phyloP scores from a whole-genome alignment of 768 basidiomycete genomes.

The Leccinum rimulosum region DNA sequence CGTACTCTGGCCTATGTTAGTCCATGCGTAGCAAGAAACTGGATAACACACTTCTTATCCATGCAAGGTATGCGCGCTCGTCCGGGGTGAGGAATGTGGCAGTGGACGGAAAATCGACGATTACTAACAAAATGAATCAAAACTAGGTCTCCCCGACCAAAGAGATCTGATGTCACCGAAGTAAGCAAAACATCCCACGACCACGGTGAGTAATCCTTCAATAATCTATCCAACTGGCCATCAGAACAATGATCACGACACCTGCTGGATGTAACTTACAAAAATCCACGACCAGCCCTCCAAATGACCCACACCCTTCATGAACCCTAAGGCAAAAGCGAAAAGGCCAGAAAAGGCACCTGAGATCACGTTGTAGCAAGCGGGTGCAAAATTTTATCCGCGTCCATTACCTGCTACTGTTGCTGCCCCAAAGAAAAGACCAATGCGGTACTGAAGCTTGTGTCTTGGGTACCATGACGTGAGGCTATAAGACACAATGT shows the following conservation, averaged over 20 bases:
- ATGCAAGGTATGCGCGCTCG: slow-evolving; percentile 17
- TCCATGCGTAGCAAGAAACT: slow-evolving; percentile 42
- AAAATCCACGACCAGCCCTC: slow-evolving; percentile 72
- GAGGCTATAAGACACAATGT: slow-evolving; percentile 35
- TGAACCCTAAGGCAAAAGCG: slow-evolving; percentile 53
- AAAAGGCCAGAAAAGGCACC: slow-evolving; percentile 59
- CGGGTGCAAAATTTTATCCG: fast-evolving
- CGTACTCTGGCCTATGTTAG: slow-evolving; percentile 45
- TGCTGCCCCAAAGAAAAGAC: slow-evolving; percentile 64
- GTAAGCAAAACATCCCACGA: slow-evolving; percentile 52
- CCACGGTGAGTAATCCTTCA: slow-evolving; percentile 54
- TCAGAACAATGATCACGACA: neutral
- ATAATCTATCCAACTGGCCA: slow-evolving; percentile 7
- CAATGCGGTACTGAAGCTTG: slow-evolving; percentile 57
- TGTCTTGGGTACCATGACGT: slow-evolving; percentile 70
- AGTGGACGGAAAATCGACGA: slow-evolving; percentile 48
- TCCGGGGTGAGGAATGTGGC: slow-evolving; percentile 17
- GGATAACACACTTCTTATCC: slow-evolving; percentile 16
- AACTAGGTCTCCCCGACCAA: neutral
- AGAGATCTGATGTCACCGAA: slow-evolving; percentile 35
- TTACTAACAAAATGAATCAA: slow-evolving; percentile 33
- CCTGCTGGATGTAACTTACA: slow-evolving; percentile 31
- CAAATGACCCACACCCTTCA: slow-evolving; percentile 45
- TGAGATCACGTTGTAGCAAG: neutral
- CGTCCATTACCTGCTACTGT: slow-evolving; percentile 46